A percentile compares a stretch with the other conserved stretches of the same genome.
Conservation (phyloP, 2,329 filamentous ascomycete species). For the Rutstroemia sp. region DNA sequence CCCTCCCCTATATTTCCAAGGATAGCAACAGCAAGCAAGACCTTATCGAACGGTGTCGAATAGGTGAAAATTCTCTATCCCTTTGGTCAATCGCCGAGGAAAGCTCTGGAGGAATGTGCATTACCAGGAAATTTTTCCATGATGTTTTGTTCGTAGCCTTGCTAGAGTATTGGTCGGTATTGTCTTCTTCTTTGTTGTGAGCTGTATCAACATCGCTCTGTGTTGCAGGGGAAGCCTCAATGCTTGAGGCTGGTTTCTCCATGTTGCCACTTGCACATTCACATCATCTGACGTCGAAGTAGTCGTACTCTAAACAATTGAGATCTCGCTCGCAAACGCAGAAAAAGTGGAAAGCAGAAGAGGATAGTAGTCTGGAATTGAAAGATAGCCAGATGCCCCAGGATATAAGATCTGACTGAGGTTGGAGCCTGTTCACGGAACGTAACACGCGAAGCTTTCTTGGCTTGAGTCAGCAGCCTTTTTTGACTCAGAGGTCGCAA, state of each 20-base stretch:
- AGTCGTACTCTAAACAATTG: not conserved
- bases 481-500: too few relatives aligned
- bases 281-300: not conserved
- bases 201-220: not conserved
- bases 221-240: not conserved
- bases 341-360: too few relatives aligned
- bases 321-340: not conserved
- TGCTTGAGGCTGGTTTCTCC: not conserved
- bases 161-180: not conserved
- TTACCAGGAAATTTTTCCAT: constrained; percentile 21
- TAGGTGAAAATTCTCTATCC: constrained; percentile 25
- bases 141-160: constrained; percentile 17
- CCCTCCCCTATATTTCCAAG: constrained; percentile 22
- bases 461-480: too few relatives aligned
- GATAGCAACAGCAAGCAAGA: constrained; percentile 17
- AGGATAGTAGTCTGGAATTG: too few relatives aligned
- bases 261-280: not conserved
- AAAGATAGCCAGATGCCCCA: too few relatives aligned
- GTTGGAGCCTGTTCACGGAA: too few relatives aligned
- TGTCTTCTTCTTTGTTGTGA: not conserved
- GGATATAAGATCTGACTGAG: too few relatives aligned
- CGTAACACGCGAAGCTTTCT: too few relatives aligned
- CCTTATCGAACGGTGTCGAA: constrained; percentile 18
- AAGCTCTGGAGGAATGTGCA: not conserved
- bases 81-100: not conserved